phyloP scores from a whole-genome alignment of 2,329 filamentous ascomycete species.

The Didymosphaeria variabile region DNA sequence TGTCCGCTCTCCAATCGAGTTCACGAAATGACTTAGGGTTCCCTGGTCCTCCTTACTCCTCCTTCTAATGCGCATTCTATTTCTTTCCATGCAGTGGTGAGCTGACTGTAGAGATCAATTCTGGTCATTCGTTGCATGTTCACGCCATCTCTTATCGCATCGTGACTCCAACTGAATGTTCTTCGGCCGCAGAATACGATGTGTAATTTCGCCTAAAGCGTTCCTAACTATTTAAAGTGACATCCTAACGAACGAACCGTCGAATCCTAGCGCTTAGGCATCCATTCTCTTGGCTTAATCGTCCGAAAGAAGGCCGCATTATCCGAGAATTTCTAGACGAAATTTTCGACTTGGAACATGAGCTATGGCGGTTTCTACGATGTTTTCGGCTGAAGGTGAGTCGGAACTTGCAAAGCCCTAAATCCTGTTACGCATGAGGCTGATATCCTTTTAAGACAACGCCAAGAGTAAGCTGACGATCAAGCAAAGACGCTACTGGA shows the following conservation, averaged over 20 bases:
- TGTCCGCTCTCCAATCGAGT: neutral
- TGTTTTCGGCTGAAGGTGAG: neutral
- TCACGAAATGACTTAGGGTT: neutral
- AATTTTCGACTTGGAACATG: neutral
- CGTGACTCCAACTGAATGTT: neutral
- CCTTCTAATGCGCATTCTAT: neutral
- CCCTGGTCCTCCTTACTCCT: neutral
- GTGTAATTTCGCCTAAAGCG: neutral
- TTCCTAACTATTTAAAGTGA: neutral
- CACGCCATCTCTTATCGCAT: neutral
- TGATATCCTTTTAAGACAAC: neutral
- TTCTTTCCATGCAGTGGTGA: too few relatives aligned
- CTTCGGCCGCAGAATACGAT: neutral
- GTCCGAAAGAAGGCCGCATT: neutral
- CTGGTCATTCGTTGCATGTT: neutral
- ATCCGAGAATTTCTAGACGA: neutral
- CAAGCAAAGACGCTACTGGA: neutral
- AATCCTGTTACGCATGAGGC: neutral
- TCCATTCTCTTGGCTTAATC: neutral
- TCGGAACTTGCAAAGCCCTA: neutral
- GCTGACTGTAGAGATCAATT: neutral
- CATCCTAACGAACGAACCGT: neutral
- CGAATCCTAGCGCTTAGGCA: neutral
- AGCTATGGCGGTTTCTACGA: too few relatives aligned
- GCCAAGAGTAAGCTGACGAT: neutral